Evolutionary conservation across 176 grass and related monocot species (phyloP), one percentile per base, ranked within the genome.

Genomic region (Chloris gayana): DNA sequence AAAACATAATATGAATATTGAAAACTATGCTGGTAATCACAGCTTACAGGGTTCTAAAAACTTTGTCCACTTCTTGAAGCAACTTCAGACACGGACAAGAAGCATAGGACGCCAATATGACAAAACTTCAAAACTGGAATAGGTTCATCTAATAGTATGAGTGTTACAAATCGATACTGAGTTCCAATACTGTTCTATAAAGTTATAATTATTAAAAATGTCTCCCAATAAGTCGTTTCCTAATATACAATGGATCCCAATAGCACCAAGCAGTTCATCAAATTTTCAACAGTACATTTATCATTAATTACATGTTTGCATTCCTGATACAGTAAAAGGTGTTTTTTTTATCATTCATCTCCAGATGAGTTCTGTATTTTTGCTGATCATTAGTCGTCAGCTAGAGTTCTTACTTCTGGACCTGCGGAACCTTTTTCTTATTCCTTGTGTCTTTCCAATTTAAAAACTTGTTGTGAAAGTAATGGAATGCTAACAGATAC

Each of bases 1-100:
- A 53, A 84, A 81, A 73, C 32, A 64, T 37, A 76, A 68, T 7
- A 72, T 67, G 69, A 59, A 62, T 69, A n/a, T n/a, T n/a, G n/a
- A n/a, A n/a, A n/a, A n/a, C n/a, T n/a, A n/a, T n/a, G n/a, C n/a
- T n/a, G n/a, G 34, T 38, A n/a, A 58, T 45, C 12, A 78, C 22
- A 61, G 25, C 58, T 61, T 29, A 29, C 25, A 4, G 27, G 12
- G 2, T 59, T 25, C 9, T 26, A 26, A 13, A 58, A 24, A 25
- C 2, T 57, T 24, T 24, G 22, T 58, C 12, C n/a, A n/a, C n/a
- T n/a, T n/a, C n/a, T n/a, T n/a, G n/a, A n/a, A n/a, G n/a, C n/a
- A n/a, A n/a, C n/a, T n/a, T n/a, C n/a, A n/a, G n/a, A n/a, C n/a
- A n/a, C n/a, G n/a, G n/a, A n/a, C n/a, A n/a, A n/a, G n/a, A 64